phyloP scores from a whole-genome alignment of 805 yeast genomes.

The Metschnikowia peoriensis region DNA sequence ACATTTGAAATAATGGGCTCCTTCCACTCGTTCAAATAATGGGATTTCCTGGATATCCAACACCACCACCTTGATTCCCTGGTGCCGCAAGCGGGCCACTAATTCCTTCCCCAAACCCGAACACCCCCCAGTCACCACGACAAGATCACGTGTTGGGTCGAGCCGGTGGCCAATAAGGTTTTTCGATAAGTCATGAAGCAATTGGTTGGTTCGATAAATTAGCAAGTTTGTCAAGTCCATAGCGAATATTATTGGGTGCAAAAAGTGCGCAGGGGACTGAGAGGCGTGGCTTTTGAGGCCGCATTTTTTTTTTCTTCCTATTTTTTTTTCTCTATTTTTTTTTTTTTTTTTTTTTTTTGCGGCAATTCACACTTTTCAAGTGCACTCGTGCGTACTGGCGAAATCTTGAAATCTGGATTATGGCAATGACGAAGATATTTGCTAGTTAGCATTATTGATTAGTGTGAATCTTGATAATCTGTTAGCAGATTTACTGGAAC shows the following conservation, averaged over 20 bases:
- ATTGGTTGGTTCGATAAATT: conserved; percentile 9
- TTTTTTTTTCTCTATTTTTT: neutral
- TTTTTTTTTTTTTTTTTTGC: neutral
- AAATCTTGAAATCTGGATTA: too few species aligned
- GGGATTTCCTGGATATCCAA: conserved; percentile 56
- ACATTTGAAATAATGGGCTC: conserved; percentile 59
- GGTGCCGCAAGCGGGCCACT: conserved; percentile 42
- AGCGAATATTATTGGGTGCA: conserved; percentile 12
- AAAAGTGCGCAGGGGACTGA: conserved; percentile 3
- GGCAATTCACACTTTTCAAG: neutral
- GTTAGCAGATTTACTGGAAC: too few species aligned
- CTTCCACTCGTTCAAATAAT: conserved; percentile 28
- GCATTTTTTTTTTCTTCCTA: neutral
- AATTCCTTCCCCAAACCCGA: conserved; percentile 76
- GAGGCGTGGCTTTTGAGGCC: neutral
- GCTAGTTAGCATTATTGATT: too few species aligned
- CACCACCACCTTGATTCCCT: conserved; percentile 56
- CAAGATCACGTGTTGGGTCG: conserved; percentile 57
- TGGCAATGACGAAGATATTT: too few species aligned
- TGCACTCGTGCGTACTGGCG: neutral
- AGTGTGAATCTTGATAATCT: too few species aligned
- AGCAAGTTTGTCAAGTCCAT: conserved; percentile 13
- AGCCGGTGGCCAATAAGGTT: conserved; percentile 46
- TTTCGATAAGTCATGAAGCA: conserved; percentile 11
- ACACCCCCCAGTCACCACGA: conserved; percentile 80